Evolutionary conservation across 768 basidiomycete species (phyloP).

Genomic region (Erythrobasidium yunnanense): DNA sequence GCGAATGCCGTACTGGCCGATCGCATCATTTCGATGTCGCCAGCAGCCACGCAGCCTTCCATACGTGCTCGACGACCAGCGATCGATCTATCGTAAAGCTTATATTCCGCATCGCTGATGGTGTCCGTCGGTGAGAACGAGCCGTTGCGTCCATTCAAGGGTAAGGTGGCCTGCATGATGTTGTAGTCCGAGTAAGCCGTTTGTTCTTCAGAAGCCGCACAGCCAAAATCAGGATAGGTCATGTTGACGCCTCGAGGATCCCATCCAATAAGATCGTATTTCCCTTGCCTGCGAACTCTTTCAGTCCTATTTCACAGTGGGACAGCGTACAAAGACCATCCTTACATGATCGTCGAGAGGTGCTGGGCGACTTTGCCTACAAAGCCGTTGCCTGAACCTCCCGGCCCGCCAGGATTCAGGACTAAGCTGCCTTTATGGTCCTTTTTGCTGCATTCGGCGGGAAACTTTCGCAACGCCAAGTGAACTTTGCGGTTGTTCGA

Average conservation of each 20-base stretch:
- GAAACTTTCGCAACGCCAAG: neutral
- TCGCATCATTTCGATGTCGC: slow-evolving; percentile 24
- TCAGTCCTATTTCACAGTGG: neutral
- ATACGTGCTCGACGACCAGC: neutral
- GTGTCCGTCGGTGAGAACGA: neutral
- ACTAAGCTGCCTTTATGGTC: neutral
- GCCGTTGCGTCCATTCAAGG: neutral
- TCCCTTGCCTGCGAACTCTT: neutral
- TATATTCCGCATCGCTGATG: neutral
- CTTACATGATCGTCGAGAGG: neutral
- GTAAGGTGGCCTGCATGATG: neutral
- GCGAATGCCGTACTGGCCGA: slow-evolving; percentile 29
- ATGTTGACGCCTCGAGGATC: slow-evolving; percentile 35
- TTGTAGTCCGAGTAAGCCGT: neutral
- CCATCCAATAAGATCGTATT: slow-evolving; percentile 33
- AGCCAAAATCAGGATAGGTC: slow-evolving; percentile 30
- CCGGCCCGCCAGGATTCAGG: slow-evolving; percentile 8
- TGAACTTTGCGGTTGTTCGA: neutral
- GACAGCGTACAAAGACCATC: neutral
- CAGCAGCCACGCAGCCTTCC: slow-evolving; percentile 21
- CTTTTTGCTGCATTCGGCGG: neutral
- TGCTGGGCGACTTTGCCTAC: neutral
- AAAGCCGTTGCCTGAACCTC: neutral
- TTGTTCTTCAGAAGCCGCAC: slow-evolving; percentile 6
- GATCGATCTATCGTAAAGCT: slow-evolving; percentile 1